Conservation (phyloP, 495 filamentous ascomycete species). For the Hypoxylon rickii region DNA sequence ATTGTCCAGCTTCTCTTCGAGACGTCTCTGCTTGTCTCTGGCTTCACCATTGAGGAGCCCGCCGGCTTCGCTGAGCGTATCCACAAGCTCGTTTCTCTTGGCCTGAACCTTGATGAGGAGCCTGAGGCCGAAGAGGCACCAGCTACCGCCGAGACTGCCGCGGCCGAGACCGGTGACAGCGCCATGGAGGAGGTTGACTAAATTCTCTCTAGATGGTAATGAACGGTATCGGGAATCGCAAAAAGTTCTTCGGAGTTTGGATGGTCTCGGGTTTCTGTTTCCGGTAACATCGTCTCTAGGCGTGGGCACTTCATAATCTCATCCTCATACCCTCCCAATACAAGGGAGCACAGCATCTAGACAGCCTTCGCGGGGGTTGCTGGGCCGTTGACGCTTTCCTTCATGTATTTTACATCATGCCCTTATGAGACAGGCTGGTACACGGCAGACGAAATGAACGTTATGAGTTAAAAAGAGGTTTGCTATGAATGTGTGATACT, state of each 20-base stretch:
- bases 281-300: constrained; percentile 41
- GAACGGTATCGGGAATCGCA: constrained; percentile 38
- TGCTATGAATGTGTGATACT: too few relatives aligned
- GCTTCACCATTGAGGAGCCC: constrained; percentile 99
- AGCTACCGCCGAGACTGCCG: constrained; percentile 56
- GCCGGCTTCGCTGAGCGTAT: constrained; percentile 97
- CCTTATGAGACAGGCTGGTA: constrained; percentile 37
- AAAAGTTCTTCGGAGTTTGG: constrained; percentile 54
- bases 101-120: constrained; percentile 94
- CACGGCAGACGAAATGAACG: constrained; percentile 35
- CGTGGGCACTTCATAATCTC: constrained; percentile 39
- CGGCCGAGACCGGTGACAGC: constrained; percentile 60
- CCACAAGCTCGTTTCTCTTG: constrained; percentile 96
- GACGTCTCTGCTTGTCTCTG: constrained; percentile 96
- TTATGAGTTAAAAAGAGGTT: constrained; percentile 23
- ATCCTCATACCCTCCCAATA: constrained; percentile 36
- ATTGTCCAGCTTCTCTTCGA: constrained; percentile 98
- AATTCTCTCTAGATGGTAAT: constrained; percentile 39
- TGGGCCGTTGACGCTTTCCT: constrained; percentile 25
- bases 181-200: constrained; percentile 74
- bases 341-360: constrained; percentile 25
- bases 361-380: constrained; percentile 9
- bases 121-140: constrained; percentile 72
- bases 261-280: constrained; percentile 43
- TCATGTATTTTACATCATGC: constrained; percentile 42